These are phyloP conservation scores for Sanghuangporus weigelae DNA, from an alignment of 1,284 basidiomycete genomes.

Conservation along the genomic window DNA sequence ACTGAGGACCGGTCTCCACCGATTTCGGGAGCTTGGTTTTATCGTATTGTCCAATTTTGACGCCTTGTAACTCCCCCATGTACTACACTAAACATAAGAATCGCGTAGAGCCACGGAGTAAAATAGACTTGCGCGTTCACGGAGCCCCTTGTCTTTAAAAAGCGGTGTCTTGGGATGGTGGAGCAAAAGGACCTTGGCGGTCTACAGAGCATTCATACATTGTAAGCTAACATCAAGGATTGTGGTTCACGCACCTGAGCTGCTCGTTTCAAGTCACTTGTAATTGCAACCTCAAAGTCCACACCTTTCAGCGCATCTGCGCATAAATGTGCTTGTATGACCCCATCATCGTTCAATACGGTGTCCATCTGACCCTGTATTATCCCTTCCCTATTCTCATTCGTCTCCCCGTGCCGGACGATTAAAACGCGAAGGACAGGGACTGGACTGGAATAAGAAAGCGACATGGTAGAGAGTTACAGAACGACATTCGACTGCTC, in stretches of 20 bases:
- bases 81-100: constrained; percentile 33
- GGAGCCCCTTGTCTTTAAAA: constrained; percentile 39
- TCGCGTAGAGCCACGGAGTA: background rate
- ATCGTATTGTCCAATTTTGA: constrained; percentile 21
- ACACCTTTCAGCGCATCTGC: constrained; percentile 46
- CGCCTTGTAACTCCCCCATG: constrained; percentile 62
- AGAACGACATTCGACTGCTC: background rate
- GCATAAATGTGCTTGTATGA: constrained; percentile 49
- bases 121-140: constrained; percentile 53
- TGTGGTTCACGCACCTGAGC: constrained; percentile 40
- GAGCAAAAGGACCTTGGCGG: constrained; percentile 54
- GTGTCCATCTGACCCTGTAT: constrained; percentile 72
- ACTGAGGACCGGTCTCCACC: constrained; percentile 34
- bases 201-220: constrained; percentile 37
- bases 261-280: constrained; percentile 64
- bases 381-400: constrained; percentile 52
- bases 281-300: constrained; percentile 48
- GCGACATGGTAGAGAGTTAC: background rate
- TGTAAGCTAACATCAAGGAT: background rate
- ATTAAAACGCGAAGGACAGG: constrained; percentile 47
- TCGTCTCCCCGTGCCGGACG: constrained; percentile 72
- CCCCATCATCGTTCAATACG: constrained; percentile 51
- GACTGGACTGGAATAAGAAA: constrained; percentile 17
- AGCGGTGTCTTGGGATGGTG: constrained; percentile 45
- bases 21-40: constrained; percentile 22